phyloP scores from a whole-genome alignment of 1,139 yeast genomes.

The Nadsonia starkeyi-henricii region DNA sequence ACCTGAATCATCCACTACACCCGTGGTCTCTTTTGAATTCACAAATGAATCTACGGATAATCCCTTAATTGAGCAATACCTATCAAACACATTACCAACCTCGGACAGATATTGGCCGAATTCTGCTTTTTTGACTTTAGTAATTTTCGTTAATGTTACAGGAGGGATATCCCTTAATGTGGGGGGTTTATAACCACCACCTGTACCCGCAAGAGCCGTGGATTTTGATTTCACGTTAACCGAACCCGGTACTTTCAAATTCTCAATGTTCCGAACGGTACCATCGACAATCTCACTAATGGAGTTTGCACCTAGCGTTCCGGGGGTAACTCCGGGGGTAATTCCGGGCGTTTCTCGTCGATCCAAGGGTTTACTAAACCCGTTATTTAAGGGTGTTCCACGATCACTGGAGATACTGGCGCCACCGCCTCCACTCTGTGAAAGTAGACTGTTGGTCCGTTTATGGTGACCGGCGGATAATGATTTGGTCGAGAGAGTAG shows the following conservation, averaged over 20 bases:
- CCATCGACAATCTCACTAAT: conserved; percentile 53
- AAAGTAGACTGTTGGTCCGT: too few species aligned
- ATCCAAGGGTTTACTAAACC: too few species aligned
- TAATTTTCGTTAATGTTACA: conserved; percentile 49
- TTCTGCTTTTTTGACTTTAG: conserved; percentile 35
- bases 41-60: conserved; percentile 2
- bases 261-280: conserved; percentile 29
- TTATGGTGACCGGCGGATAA: too few species aligned
- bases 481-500: too few species aligned
- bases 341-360: too few species aligned
- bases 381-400: too few species aligned
- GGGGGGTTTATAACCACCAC: conserved; percentile 42
- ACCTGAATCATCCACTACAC: too few species aligned
- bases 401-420: conserved; percentile 2
- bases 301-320: conserved; percentile 59
- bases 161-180: conserved; percentile 78
- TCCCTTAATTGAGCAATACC: conserved; percentile 1
- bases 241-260: background rate
- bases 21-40: conserved; percentile 1
- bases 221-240: background rate
- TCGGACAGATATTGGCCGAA: conserved; percentile 34
- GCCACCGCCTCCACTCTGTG: conserved; percentile 9
- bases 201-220: conserved; percentile 12
- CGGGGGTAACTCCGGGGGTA: background rate
- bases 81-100: conserved; percentile 39